These are phyloP conservation scores for Piper longum DNA, from an alignment of 164 flowering plant species.

Conservation along the genomic window DNA sequence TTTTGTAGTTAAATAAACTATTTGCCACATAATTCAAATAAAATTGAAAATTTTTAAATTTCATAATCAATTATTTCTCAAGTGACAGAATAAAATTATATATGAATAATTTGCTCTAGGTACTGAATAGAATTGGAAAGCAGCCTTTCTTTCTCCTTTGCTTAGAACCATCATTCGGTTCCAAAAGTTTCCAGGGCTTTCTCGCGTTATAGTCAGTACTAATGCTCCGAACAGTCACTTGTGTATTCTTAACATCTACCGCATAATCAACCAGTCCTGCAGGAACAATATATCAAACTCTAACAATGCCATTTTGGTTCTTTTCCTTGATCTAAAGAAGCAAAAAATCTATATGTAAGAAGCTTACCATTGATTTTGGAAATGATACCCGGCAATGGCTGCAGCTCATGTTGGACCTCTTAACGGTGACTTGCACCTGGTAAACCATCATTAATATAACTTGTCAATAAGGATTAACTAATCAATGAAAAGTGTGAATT, in stretches of 20 bases:
- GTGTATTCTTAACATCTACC: conserved; percentile 5
- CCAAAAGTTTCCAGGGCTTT: background rate
- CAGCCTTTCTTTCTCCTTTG: background rate
- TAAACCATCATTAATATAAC: background rate
- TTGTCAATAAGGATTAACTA: background rate
- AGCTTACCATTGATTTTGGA: conserved; percentile 7
- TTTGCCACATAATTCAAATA: too few species aligned
- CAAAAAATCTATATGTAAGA: background rate
- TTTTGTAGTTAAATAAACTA: too few species aligned
- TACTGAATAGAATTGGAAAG: conserved; percentile 1
- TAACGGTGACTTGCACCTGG: conserved; percentile 10
- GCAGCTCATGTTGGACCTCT: conserved; percentile 10
- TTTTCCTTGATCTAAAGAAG: background rate
- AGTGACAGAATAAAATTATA: too few species aligned
- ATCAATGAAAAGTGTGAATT: background rate
- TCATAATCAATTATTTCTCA: too few species aligned
- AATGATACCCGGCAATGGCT: conserved; percentile 9
- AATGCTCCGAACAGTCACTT: conserved; percentile 3
- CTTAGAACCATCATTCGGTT: background rate
- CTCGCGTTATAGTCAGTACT: background rate
- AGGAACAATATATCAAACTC: background rate
- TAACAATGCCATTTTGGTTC: background rate
- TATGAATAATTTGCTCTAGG: background rate
- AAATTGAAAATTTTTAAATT: too few species aligned
- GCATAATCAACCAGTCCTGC: conserved; percentile 8